Evolutionary conservation across 345 rosid genomes (phyloP).

Genomic region (Salix purpurea): DNA sequence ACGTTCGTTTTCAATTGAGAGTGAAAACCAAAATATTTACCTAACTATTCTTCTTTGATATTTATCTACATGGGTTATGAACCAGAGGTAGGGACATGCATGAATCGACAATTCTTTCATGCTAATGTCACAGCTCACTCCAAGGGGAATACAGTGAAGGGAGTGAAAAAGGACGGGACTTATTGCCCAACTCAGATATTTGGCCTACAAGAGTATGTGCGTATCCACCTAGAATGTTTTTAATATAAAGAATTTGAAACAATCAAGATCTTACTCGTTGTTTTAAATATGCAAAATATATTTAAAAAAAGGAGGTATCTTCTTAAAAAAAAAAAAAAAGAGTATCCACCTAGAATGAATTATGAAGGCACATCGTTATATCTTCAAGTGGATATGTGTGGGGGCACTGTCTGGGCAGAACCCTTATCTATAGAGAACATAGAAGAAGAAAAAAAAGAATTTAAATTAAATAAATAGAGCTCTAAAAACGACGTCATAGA

Average conservation of each 20-base stretch:
- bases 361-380: not conserved
- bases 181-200: not conserved
- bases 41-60: too few relatives aligned
- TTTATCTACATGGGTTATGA: too few relatives aligned
- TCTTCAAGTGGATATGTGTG: not conserved
- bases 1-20: too few relatives aligned
- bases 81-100: not conserved
- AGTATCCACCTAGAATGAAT: too few relatives aligned
- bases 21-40: too few relatives aligned
- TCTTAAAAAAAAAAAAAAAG: too few relatives aligned
- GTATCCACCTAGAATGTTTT: not conserved
- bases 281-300: rapidly evolving
- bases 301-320: too few relatives aligned
- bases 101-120: not conserved
- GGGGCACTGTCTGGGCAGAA: not conserved
- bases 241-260: too few relatives aligned
- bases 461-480: not conserved
- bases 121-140: not conserved
- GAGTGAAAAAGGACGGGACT: not conserved
- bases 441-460: not conserved
- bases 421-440: not conserved
- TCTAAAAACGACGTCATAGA: slow-evolving; percentile 23
- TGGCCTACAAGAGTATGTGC: not conserved
- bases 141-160: not conserved
- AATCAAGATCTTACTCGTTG: rapidly evolving